A percentile compares a stretch with the other conserved stretches of the same genome.
phyloP scores from a whole-genome alignment of 2,329 filamentous ascomycete genomes.

The Sphaerulina musiva region DNA sequence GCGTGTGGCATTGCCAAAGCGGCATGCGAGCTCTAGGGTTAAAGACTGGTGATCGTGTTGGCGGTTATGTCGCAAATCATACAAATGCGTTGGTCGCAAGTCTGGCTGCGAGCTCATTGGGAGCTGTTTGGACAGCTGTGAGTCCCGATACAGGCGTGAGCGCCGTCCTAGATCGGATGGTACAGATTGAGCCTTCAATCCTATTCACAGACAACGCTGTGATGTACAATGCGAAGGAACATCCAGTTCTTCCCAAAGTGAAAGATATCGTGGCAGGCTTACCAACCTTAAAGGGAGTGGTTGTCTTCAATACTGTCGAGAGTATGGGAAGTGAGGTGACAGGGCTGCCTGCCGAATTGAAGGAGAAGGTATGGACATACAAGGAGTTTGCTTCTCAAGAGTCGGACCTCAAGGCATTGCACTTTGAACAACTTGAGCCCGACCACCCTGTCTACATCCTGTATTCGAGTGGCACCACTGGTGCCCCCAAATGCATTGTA shows the following conservation, averaged over 20 bases:
- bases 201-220: constrained; percentile 84
- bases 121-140: constrained; percentile 87
- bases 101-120: constrained; percentile 73
- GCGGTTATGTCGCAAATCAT: constrained; percentile 81
- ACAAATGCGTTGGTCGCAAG: constrained; percentile 80
- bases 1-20: constrained; percentile 66
- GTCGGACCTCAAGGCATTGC: constrained; percentile 17
- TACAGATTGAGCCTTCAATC: constrained; percentile 75
- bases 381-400: constrained; percentile 37
- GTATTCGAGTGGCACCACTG: constrained; percentile 87
- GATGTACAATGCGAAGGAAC: constrained; percentile 84
- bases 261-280: constrained; percentile 66
- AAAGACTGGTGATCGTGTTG: constrained; percentile 54
- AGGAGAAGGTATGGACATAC: constrained; percentile 22
- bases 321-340: constrained; percentile 37
- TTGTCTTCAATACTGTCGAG: constrained; percentile 64
- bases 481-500: constrained; percentile 83
- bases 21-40: constrained; percentile 63
- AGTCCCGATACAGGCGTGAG: constrained; percentile 88
- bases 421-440: constrained; percentile 71
- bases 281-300: constrained; percentile 59
- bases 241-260: constrained; percentile 73
- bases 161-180: constrained; percentile 78
- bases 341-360: constrained; percentile 11
- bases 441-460: constrained; percentile 90